These are phyloP conservation scores for Hypoxylon subgilvum DNA, from an alignment of 495 filamentous ascomycete genomes.

Conservation along the genomic window DNA sequence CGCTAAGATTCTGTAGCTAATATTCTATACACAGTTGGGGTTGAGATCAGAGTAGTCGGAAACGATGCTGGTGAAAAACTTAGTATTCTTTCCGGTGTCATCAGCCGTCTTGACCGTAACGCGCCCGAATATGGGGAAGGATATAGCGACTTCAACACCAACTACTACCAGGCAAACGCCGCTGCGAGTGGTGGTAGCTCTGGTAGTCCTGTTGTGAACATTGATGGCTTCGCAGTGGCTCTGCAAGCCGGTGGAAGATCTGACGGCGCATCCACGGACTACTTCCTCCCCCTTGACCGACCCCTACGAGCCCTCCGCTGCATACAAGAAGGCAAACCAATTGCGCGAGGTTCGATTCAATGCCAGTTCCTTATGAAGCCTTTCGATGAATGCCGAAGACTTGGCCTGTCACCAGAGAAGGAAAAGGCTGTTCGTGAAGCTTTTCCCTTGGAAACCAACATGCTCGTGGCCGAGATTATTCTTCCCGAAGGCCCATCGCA, in stretches of 20 bases:
- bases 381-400: constrained; percentile 93
- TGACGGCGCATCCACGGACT: constrained; percentile 95
- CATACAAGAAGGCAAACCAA: constrained; percentile 73
- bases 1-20: constrained; percentile 3
- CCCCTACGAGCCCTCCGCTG: constrained; percentile 85
- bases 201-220: constrained; percentile 94
- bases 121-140: constrained; percentile 98
- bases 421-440: constrained; percentile 79
- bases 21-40: constrained; percentile 65
- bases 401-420: constrained; percentile 84
- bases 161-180: constrained; percentile 98
- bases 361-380: constrained; percentile 96
- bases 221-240: constrained; percentile 90
- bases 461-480: constrained; percentile 95
- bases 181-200: constrained; percentile 96
- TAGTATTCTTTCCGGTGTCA: constrained; percentile 96
- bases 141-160: constrained; percentile 99
- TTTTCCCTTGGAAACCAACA: constrained; percentile 92
- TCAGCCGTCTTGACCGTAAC: constrained; percentile 93
- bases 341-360: constrained; percentile 93
- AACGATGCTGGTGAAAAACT: constrained; percentile 99
- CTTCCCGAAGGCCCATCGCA: constrained; percentile 89
- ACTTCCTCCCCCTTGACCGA: constrained; percentile 92
- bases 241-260: constrained; percentile 92
- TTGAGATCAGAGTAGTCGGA: constrained; percentile 94